These are phyloP conservation scores for Amanita fuliginea DNA, from an alignment of 768 basidiomycete species.

Conservation along the genomic window DNA sequence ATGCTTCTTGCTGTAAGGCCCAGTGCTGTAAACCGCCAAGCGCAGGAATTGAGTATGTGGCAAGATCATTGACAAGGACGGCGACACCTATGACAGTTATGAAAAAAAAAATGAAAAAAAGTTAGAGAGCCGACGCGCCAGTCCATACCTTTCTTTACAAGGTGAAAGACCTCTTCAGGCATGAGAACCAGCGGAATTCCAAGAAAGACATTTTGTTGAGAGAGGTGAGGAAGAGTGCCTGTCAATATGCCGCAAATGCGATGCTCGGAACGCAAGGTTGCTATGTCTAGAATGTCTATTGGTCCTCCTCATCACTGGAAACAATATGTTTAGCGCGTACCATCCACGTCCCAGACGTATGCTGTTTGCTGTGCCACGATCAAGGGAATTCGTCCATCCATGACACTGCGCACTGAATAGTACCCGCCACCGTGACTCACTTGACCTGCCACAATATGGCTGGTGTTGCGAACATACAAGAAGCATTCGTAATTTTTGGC, in stretches of 20 bases:
- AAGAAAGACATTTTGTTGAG: conserved; percentile 94
- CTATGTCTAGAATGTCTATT: conserved; percentile 47
- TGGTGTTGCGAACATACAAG: conserved; percentile 47
- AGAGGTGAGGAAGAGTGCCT: conserved; percentile 89
- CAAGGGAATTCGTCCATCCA: conserved; percentile 36
- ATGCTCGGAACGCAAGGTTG: conserved; percentile 67
- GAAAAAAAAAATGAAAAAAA: too few relatives aligned
- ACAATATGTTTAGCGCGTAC: conserved; percentile 23
- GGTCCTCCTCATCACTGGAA: background rate
- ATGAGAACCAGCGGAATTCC: conserved; percentile 83
- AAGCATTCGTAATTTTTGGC: conserved; percentile 66
- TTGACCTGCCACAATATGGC: background rate
- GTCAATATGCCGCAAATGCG: conserved; percentile 76
- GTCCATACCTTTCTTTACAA: conserved; percentile 66
- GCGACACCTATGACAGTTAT: conserved; percentile 48
- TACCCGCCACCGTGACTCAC: background rate
- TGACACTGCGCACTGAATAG: too few relatives aligned
- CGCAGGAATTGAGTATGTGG: conserved; percentile 42
- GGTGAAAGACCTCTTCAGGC: conserved; percentile 86
- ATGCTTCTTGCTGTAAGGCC: conserved; percentile 36
- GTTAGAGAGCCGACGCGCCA: conserved; percentile 1
- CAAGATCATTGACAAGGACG: conserved; percentile 62
- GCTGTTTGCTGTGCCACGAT: conserved; percentile 71
- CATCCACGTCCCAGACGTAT: conserved; percentile 84
- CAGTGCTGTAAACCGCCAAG: conserved; percentile 37